Percentiles rank a stretch among this genome's conserved stretches.
Evolutionary conservation across 805 yeast genomes (phyloP).

Genomic region (Schwanniomyces polymorphus): DNA sequence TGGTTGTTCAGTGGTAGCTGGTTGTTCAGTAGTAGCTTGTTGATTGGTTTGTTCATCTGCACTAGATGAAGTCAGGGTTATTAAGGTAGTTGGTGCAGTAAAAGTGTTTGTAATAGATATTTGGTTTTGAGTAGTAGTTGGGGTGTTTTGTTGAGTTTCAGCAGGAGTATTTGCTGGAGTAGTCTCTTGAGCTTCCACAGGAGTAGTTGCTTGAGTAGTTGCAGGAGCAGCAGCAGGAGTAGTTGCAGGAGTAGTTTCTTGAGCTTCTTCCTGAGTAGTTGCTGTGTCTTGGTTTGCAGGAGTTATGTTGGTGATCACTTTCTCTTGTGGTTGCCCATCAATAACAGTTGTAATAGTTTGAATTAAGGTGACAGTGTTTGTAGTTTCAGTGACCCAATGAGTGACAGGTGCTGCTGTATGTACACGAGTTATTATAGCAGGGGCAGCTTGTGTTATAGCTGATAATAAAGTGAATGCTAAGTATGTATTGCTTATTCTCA

Average conservation of each 20-base stretch:
- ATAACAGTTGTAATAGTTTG: conserved; percentile 14
- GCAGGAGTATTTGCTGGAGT: conserved; percentile 8
- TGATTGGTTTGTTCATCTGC: conserved; percentile 2
- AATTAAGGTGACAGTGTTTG: conserved; percentile 10
- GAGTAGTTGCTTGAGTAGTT: conserved; percentile 4
- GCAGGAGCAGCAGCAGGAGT: conserved; percentile 3
- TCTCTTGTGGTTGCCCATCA: conserved; percentile 19
- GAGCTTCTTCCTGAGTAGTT: conserved; percentile 8
- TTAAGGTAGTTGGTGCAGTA: background rate
- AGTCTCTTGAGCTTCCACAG: conserved; percentile 6
- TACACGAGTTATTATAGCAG: conserved; percentile 20
- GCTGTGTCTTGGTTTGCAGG: conserved; percentile 7
- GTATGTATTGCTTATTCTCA: conserved; percentile 2
- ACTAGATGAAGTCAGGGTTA: background rate
- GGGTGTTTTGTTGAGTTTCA: background rate
- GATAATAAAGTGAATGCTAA: background rate
- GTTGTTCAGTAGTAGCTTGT: conserved; percentile 2
- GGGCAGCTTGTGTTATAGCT: conserved; percentile 18
- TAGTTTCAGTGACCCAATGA: conserved; percentile 19
- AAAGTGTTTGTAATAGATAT: too few relatives aligned
- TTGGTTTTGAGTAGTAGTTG: too few relatives aligned
- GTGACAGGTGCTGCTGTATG: conserved; percentile 30
- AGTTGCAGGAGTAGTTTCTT: conserved; percentile 5
- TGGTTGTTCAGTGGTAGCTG: conserved; percentile 1
- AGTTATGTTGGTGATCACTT: conserved; percentile 1